Evolutionary conservation across 331 rosid species (phyloP).

Genomic region (Quercus tomentella): DNA sequence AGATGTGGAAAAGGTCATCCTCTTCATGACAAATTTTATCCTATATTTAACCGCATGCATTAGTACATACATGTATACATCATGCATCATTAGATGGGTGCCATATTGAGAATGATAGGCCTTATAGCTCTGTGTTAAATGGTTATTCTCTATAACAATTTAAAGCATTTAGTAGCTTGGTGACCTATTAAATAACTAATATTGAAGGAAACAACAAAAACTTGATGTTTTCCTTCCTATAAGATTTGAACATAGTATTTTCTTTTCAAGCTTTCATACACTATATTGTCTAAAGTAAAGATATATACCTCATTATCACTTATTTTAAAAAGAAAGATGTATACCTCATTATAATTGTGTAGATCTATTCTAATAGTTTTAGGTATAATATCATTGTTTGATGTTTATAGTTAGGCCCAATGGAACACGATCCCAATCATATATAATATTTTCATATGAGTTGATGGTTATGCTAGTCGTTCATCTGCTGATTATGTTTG

Average conservation of each 20-base stretch:
- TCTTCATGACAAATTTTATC: constrained; percentile 16
- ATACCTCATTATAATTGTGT: neutral
- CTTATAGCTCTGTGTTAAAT: neutral
- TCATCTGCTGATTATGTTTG: constrained; percentile 19
- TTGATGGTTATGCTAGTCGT: neutral
- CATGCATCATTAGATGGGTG: neutral
- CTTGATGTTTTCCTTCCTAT: neutral
- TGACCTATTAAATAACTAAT: neutral
- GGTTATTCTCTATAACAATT: neutral
- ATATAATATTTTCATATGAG: neutral
- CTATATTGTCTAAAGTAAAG: neutral
- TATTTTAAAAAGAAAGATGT: neutral
- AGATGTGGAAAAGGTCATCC: constrained; percentile 91
- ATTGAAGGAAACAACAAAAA: neutral
- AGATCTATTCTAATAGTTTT: neutral
- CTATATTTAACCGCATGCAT: neutral
- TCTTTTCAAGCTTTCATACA: neutral
- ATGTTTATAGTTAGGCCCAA: neutral
- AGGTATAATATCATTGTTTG: neutral
- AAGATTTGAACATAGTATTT: neutral
- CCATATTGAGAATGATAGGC: neutral
- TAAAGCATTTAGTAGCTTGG: neutral
- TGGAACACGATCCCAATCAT: neutral
- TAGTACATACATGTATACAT: neutral
- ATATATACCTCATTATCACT: neutral